phyloP scores from a whole-genome alignment of 768 basidiomycete species.

The Hirschioporus abietinus region DNA sequence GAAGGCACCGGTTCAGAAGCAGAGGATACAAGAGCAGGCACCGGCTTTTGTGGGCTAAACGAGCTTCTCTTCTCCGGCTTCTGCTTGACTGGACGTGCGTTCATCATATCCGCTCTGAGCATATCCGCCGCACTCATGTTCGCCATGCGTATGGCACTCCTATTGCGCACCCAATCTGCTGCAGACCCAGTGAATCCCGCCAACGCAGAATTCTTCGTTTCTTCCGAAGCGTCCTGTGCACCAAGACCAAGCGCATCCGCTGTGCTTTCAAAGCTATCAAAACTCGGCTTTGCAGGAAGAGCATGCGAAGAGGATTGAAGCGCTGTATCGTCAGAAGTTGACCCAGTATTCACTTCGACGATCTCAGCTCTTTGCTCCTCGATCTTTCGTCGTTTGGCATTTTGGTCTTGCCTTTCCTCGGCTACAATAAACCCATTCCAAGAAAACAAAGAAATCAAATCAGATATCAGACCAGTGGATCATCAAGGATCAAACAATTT shows the following conservation, averaged over 20 bases:
- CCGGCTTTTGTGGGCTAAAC: slow-evolving; percentile 32
- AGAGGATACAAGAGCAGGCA: slow-evolving; percentile 20
- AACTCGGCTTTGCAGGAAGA: slow-evolving; percentile 57
- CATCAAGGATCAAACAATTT: slow-evolving; percentile 13
- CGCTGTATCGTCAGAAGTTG: slow-evolving; percentile 16
- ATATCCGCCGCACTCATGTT: slow-evolving; percentile 95
- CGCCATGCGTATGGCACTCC: slow-evolving; percentile 87
- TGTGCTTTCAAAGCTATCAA: slow-evolving; percentile 61
- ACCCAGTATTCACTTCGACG: slow-evolving; percentile 21
- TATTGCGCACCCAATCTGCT: slow-evolving; percentile 84
- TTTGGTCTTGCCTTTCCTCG: slow-evolving; percentile 91
- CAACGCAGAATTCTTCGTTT: slow-evolving; percentile 49
- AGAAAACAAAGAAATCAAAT: slow-evolving; percentile 6
- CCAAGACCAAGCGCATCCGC: slow-evolving; percentile 78
- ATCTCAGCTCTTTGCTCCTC: slow-evolving; percentile 32
- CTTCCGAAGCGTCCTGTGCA: slow-evolving; percentile 53
- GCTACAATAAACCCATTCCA: slow-evolving; percentile 41
- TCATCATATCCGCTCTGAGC: slow-evolving; percentile 84
- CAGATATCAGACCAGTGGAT: neutral
- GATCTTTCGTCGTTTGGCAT: slow-evolving; percentile 78
- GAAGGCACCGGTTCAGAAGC: slow-evolving; percentile 10
- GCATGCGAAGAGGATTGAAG: slow-evolving; percentile 44
- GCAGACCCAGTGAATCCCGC: slow-evolving; percentile 84
- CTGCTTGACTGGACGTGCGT: slow-evolving; percentile 29
- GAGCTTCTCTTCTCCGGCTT: slow-evolving; percentile 8